Percentiles rank a stretch among this genome's conserved stretches.
Conservation (phyloP, 2,329 filamentous ascomycete species). For the Colletotrichum tamarilloi region DNA sequence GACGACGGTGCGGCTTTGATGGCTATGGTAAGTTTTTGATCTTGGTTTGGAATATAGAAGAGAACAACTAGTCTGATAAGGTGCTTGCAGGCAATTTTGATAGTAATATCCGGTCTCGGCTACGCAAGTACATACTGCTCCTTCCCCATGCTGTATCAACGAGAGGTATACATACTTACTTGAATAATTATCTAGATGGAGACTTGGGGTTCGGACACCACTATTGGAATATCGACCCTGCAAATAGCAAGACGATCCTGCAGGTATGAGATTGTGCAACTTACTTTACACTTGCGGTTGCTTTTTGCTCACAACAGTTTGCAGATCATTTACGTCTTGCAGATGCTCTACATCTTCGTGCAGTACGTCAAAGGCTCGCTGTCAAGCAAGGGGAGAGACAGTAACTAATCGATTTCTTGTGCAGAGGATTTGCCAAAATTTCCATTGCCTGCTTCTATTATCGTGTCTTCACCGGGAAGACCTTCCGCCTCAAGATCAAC, state of each 20-base stretch:
- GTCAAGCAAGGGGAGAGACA: rapidly evolving
- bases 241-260: conserved; percentile 17
- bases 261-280: conserved; percentile 5
- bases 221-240: conserved; percentile 39
- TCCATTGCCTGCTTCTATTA: conserved; percentile 40
- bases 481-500: conserved; percentile 13
- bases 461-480: conserved; percentile 35
- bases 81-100: too few species aligned
- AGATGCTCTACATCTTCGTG: conserved; percentile 40
- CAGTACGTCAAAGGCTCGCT: neutral
- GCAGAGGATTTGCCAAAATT: conserved; percentile 36
- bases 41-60: too few species aligned
- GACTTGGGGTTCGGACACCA: conserved; percentile 38
- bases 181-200: neutral
- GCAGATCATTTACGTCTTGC: conserved; percentile 36
- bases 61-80: too few species aligned
- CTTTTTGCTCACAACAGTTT: neutral
- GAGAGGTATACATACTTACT: too few species aligned
- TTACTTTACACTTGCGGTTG: neutral
- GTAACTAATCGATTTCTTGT: neutral
- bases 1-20: conserved; percentile 32
- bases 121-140: neutral
- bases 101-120: too few species aligned
- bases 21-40: conserved; percentile 8
- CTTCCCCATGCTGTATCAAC: too few species aligned